Evolutionary conservation across 208 protist genomes (phyloP).

Genomic region (Leishmania lainsoni): DNA sequence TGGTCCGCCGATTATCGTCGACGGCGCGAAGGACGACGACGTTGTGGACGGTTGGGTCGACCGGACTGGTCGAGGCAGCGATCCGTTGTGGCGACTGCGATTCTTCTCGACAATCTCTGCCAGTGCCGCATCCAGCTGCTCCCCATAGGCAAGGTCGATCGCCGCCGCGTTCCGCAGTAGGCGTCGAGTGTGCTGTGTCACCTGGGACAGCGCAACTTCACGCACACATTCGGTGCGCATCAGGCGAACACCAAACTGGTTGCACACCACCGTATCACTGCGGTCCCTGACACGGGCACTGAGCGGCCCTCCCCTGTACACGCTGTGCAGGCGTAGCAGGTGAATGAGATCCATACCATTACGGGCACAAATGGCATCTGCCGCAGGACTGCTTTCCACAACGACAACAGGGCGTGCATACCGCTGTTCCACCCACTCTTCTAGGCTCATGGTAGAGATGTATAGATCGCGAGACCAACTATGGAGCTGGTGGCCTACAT

Average conservation of each 20-base stretch:
- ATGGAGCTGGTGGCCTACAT: not conserved
- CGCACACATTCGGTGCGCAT: slow-evolving; percentile 67
- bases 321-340: slow-evolving; percentile 71
- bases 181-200: slow-evolving; percentile 39
- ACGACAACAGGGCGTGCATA: slow-evolving; percentile 77
- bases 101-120: slow-evolving; percentile 38
- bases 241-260: slow-evolving; percentile 74
- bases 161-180: slow-evolving; percentile 39
- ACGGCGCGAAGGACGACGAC: not conserved
- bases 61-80: slow-evolving; percentile 26
- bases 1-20: slow-evolving; percentile 11
- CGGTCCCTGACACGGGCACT: slow-evolving; percentile 56
- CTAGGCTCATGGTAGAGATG: slow-evolving; percentile 22
- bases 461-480: not conserved
- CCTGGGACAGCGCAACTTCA: slow-evolving; percentile 34
- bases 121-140: slow-evolving; percentile 69
- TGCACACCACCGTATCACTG: slow-evolving; percentile 46
- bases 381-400: slow-evolving; percentile 50
- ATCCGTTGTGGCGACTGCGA: slow-evolving; percentile 32
- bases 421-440: slow-evolving; percentile 69
- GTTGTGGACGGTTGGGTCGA: not conserved
- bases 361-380: slow-evolving; percentile 45
- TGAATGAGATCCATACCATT: slow-evolving; percentile 78
- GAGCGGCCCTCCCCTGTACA: slow-evolving; percentile 38
- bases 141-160: slow-evolving; percentile 75